A percentile compares a stretch with the other conserved stretches of the same genome.
Conservation (phyloP, 1,139 yeast species). For the Lodderomyces margitis region DNA sequence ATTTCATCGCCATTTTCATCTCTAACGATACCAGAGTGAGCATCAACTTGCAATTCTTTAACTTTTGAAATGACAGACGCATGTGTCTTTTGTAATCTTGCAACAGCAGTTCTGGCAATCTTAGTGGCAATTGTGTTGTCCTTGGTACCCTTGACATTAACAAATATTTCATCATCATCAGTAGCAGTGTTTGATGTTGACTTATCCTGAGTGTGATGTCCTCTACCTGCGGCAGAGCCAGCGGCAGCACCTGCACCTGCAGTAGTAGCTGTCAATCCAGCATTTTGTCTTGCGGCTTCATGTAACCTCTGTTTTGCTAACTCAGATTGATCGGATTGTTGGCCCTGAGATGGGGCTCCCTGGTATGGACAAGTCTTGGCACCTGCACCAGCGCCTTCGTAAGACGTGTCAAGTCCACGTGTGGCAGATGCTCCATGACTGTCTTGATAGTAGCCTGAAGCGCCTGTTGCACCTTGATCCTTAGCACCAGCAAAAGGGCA, state of each 20-base stretch:
- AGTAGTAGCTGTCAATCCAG: slow-evolving; percentile 10
- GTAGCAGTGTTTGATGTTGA: slow-evolving; percentile 3
- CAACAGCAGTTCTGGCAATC: slow-evolving; percentile 32
- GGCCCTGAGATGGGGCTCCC: background rate
- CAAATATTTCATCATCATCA: slow-evolving; percentile 20
- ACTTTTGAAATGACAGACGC: slow-evolving; percentile 25
- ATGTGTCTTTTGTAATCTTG: slow-evolving; percentile 23
- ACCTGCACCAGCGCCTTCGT: slow-evolving; percentile 7
- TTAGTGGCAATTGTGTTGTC: slow-evolving; percentile 27
- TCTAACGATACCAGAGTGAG: slow-evolving; percentile 29
- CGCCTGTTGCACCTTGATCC: background rate
- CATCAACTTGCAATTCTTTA: slow-evolving; percentile 31
- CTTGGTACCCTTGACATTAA: slow-evolving; percentile 31
- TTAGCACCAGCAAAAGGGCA: slow-evolving; percentile 1
- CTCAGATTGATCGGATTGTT: slow-evolving; percentile 10
- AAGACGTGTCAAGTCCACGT: slow-evolving; percentile 7
- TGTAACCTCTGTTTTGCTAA: slow-evolving; percentile 14
- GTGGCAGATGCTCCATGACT: slow-evolving; percentile 9
- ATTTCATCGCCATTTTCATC: slow-evolving; percentile 28
- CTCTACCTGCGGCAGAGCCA: slow-evolving; percentile 5
- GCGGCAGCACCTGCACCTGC: slow-evolving; percentile 14
- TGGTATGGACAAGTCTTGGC: slow-evolving; percentile 5
- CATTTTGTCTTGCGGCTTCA: slow-evolving; percentile 14
- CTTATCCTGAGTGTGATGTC: slow-evolving; percentile 4
- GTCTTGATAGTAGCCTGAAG: background rate